Conservation (phyloP, 495 filamentous ascomycete genomes). For the Paragyromitra xinjiangensis region DNA sequence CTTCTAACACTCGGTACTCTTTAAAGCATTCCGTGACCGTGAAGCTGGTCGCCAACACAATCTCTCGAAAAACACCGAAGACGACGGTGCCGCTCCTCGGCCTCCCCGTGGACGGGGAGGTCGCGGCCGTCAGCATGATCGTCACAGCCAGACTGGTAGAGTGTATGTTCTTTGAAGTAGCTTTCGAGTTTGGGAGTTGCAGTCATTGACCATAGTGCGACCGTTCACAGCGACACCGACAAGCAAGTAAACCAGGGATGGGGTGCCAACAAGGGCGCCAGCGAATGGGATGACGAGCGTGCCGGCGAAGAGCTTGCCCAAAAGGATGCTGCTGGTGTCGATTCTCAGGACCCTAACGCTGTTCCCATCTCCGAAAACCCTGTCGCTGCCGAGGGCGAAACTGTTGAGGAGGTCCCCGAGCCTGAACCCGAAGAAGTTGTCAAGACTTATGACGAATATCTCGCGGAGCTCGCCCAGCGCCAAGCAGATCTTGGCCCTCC, state of each 20-base stretch:
- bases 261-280: constrained; percentile 81
- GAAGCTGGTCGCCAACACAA: constrained; percentile 83
- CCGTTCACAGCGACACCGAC: constrained; percentile 73
- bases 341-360: constrained; percentile 58
- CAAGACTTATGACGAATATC: constrained; percentile 86
- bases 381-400: constrained; percentile 61
- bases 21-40: constrained; percentile 87
- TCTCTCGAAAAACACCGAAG: constrained; percentile 80
- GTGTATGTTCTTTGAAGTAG: constrained; percentile 64
- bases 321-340: constrained; percentile 73
- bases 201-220: constrained; percentile 20
- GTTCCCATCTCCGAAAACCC: constrained; percentile 56
- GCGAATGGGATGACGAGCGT: constrained; percentile 86
- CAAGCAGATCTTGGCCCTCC: constrained; percentile 73
- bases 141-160: constrained; percentile 77
- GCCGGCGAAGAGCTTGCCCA: constrained; percentile 86
- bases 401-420: constrained; percentile 54
- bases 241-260: constrained; percentile 93
- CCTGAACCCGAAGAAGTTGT: constrained; percentile 84
- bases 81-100: constrained; percentile 66
- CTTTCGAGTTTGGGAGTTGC: constrained; percentile 9
- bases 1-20: constrained; percentile 24
- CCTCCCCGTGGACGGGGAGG: constrained; percentile 60
- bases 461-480: constrained; percentile 85
- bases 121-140: constrained; percentile 75